phyloP scores from a whole-genome alignment of 164 flowering plant species.

The Vitis rotundifolia region DNA sequence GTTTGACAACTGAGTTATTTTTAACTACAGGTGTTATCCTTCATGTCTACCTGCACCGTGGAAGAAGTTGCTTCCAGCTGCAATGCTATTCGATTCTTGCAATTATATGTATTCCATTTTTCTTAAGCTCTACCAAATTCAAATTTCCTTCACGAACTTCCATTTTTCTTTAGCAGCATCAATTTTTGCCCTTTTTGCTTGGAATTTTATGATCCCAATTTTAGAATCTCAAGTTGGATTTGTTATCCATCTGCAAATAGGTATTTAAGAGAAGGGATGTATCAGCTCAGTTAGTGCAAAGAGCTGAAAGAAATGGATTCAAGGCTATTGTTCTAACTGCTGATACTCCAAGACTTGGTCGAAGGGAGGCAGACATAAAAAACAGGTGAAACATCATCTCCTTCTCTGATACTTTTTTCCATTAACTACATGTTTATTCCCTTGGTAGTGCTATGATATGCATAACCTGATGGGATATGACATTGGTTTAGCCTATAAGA shows the following conservation, averaged over 20 bases:
- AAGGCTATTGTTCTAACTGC: constrained; percentile 66
- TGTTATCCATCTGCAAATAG: constrained; percentile 22
- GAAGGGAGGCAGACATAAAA: constrained; percentile 60
- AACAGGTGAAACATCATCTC: constrained; percentile 34
- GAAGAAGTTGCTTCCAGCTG: constrained; percentile 79
- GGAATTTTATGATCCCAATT: neutral
- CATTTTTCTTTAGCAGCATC: neutral
- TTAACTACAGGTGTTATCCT: constrained; percentile 49
- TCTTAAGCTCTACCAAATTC: neutral
- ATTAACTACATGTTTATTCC: too few relatives aligned
- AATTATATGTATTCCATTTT: constrained; percentile 51
- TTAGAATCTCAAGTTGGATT: constrained; percentile 1
- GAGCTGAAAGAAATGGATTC: constrained; percentile 70
- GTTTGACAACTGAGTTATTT: neutral
- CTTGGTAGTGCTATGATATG: too few relatives aligned
- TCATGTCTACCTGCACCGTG: constrained; percentile 41
- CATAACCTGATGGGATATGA: too few relatives aligned
- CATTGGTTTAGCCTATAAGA: too few relatives aligned
- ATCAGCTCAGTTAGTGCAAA: constrained; percentile 48
- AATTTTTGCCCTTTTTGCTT: neutral
- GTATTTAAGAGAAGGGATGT: constrained; percentile 53
- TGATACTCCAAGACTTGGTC: constrained; percentile 61
- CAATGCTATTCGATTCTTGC: constrained; percentile 57
- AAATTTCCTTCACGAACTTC: neutral
- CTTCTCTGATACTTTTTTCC: too few relatives aligned